Base-by-base conservation (phyloP, 768 basidiomycete genomes). In the Steccherinum ochraceum region DNA sequence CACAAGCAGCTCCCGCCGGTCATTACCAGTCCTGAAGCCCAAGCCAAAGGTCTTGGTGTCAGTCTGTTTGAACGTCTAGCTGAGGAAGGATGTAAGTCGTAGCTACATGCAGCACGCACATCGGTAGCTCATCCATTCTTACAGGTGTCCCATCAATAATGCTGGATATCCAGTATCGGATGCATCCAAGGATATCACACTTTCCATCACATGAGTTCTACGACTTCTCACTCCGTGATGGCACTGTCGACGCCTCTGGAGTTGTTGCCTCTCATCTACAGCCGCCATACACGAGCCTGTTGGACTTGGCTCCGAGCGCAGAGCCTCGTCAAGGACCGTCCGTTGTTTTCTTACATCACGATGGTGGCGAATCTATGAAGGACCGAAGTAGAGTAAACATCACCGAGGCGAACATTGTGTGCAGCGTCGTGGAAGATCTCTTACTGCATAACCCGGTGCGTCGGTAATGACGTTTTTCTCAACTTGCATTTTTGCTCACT, bases 1-100 rank as follows among this genome's bases (percentile, higher is more conserved):
- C 93, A 97, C 67, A 95, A 95, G 61, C 93, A 97, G 63, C 74
- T 97, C 10, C 92, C 93, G 5, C 92, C 93, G 0, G 80, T 95
- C 54, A 89, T 95, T 51, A 73, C 80, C 19, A 91, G 87, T 54
- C 74, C 75, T 19, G 82, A 89, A 62, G 93, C 92, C 0, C 76
- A 80, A 58, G 67, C 76, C 19, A 79, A 80, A 16, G 91, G 91
- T 1, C 71, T 96, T 16, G 83, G 82, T 12, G 76, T 81, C 23
- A 90, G 88, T 69, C 74, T 97, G 19, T 97, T 97, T 56, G 94
- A 97, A 65, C 74, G 93, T 30, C 70, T 97, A 49, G 86, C 87
- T n/a, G 79, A 86, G 60, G 86, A 91, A 75, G 76, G 80, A 46
- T 72, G 93, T 93, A 57, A 55, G 84, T 74, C 24, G 35, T 10